phyloP scores from a whole-genome alignment of 495 filamentous ascomycete genomes.

The Mytilinidion resinicola region DNA sequence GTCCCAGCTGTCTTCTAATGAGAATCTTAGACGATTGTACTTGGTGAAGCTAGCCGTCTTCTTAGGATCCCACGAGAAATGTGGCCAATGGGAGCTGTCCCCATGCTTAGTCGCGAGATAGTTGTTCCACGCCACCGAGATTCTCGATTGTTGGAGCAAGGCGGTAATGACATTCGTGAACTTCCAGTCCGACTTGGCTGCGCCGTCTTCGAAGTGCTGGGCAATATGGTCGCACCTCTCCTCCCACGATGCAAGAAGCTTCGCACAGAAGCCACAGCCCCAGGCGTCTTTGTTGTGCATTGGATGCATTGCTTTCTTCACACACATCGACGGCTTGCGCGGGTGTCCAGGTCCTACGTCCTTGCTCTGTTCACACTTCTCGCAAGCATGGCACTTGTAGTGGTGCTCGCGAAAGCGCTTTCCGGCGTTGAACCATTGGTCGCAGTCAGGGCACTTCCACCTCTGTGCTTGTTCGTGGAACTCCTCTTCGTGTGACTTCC shows the following conservation, averaged over 20 bases:
- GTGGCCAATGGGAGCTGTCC: conserved; percentile 16
- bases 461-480: conserved; percentile 27
- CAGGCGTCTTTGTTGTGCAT: conserved; percentile 29
- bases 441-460: conserved; percentile 30
- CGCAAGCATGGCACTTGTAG: conserved; percentile 24
- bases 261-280: conserved; percentile 30
- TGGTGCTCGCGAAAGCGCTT: conserved; percentile 30
- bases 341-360: conserved; percentile 20
- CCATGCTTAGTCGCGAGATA: conserved; percentile 20
- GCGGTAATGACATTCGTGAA: conserved; percentile 28
- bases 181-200: conserved; percentile 24
- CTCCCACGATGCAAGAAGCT: conserved; percentile 23
- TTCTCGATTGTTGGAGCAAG: conserved; percentile 24
- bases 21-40: conserved; percentile 9
- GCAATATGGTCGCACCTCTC: conserved; percentile 30
- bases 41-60: conserved; percentile 12
- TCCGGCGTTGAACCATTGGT: conserved; percentile 26
- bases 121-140: conserved; percentile 19
- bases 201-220: conserved; percentile 26
- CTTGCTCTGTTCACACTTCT: conserved; percentile 26
- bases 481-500: conserved; percentile 31
- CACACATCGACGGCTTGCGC: conserved; percentile 26
- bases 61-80: conserved; percentile 27
- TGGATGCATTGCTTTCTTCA: conserved; percentile 23
- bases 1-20: conserved; percentile 23